Base-by-base conservation (phyloP, 176 grass and related monocot species). In the Paspalum vaginatum region DNA sequence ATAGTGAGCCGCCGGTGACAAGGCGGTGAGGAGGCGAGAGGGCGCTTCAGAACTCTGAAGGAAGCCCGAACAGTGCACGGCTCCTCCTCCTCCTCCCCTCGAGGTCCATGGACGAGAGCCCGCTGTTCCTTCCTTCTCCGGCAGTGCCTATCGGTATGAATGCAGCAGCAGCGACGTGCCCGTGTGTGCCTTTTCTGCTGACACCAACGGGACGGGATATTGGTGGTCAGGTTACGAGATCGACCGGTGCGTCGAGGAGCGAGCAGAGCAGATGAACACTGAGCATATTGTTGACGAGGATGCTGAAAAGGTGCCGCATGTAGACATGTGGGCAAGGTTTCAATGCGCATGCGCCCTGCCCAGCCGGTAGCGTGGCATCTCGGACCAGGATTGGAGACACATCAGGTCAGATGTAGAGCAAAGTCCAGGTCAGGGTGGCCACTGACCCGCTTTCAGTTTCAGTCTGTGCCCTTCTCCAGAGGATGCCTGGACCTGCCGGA, bases 401-500 rank as follows among this genome's bases (percentile, higher is more conserved):
- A 32, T 32, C 32, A 32, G 32, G 32, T 32, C 32, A 32, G 32
- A 32, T 32, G 32, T 32, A 32, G 3, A 32, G 32, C 32, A 32
- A 32, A 32, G 32, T 32, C 32, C 32, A 32, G 32, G 32, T 32
- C 32, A n/a, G n/a, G n/a, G n/a, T n/a, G n/a, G n/a, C n/a, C n/a
- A n/a, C n/a, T n/a, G n/a, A n/a, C n/a, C n/a, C n/a, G n/a, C n/a
- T n/a, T n/a, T n/a, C n/a, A n/a, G n/a, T n/a, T n/a, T n/a, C n/a
- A n/a, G 32, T 32, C 32, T 3, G 32, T 32, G 1, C 32, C 32
- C 32, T 32, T 32, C 32, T 32, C 32, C 2, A 32, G 32, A 32
- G 32, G 32, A 32, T 32, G 5, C 47, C 61, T 37, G 70, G 73
- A 77, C 62, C 45, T 77, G 82, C 70, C n/a, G n/a, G n/a, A n/a